Evolutionary conservation across 345 rosid species (phyloP), one percentile per base, ranked within the genome.

Genomic region (Pugionium cornutum): DNA sequence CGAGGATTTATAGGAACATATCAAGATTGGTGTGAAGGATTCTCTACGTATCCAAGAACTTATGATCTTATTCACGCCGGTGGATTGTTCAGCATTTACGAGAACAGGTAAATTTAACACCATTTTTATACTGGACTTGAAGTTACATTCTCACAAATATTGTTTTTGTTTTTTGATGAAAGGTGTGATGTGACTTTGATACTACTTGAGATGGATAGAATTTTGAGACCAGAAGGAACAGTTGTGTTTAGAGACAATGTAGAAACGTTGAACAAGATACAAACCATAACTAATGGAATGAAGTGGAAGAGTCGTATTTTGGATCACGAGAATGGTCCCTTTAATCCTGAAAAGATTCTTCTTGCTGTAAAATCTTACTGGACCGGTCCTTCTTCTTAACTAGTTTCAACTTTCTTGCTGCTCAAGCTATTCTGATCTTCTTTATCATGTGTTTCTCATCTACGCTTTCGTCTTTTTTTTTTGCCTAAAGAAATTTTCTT

Each of bases 271-370:
- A 90, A 85, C 58, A 94, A 89, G 83, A 77, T 94, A 28, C 83
- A 85, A 80, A 76, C 80, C 42, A 76, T 85, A 72, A 89, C 89
- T 5, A 87, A 85, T 49, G 89, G 96, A 66, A 94, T 94, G 96
- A 88, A 80, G 75, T 89, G 99, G 99, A 81, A 77, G 53, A 88
- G 96, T 79, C 87, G 82, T 61, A 84, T 89, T 42, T 62, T 86
- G 76, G 99, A 94, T 68, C 99, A 94, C 48, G 99, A 94, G 80
- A 89, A 85, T 35, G 99, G 99, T 75, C 97, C 97, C 7, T 94
- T 94, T 75, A 89, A 83, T 70, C 96, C 96, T 0, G 99, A 94
- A 87, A 94, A 94, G 72, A 83, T 94, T 37, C 88, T 94, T 65
- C 77, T 94, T 32, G 89, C 97, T 47, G 91, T 82, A 66, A 94